These are phyloP conservation scores for Setomelanomma holmii DNA, from an alignment of 2,329 filamentous ascomycete species.

Conservation along the genomic window DNA sequence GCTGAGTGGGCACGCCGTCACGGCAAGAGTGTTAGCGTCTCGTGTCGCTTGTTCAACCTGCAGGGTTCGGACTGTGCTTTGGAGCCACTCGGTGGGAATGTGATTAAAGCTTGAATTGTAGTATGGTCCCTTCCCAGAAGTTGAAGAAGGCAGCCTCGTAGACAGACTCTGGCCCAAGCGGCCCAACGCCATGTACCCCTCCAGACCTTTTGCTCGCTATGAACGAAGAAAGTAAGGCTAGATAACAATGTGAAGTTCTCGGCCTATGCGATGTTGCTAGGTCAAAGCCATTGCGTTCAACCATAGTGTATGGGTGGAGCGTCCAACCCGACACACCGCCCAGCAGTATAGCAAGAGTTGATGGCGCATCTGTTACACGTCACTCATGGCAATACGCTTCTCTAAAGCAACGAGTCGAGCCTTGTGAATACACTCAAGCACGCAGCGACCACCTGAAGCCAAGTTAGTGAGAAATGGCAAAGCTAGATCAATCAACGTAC, in stretches of 20 bases:
- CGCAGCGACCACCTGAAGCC: constrained; percentile 76
- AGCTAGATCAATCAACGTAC: constrained; percentile 58
- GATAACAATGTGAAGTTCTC: constrained; percentile 1
- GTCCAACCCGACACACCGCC: not conserved
- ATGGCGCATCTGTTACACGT: not conserved
- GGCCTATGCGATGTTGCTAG: constrained; percentile 8
- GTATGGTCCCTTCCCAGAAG: constrained; percentile 1
- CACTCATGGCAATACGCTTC: not conserved
- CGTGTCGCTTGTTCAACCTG: not conserved
- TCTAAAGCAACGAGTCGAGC: constrained; percentile 88
- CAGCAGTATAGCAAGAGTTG: not conserved
- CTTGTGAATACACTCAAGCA: constrained; percentile 97
- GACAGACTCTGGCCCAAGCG: constrained; percentile 8
- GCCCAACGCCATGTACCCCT: constrained; percentile 33
- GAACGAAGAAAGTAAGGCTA: constrained; percentile 24
- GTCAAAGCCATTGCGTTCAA: constrained; percentile 13
- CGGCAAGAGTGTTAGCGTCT: constrained; percentile 3
- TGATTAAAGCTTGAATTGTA: constrained; percentile 18
- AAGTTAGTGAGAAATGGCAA: constrained; percentile 25
- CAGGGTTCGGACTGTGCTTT: not conserved
- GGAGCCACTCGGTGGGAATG: not conserved
- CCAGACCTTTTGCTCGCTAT: constrained; percentile 32
- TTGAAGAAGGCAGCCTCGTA: not conserved
- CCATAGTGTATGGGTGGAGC: constrained; percentile 6
- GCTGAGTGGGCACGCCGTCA: not conserved